Evolutionary conservation across 1,284 basidiomycete genomes (phyloP), one percentile per base, ranked within the genome.

Genomic region (Sporisorium reilianum): DNA sequence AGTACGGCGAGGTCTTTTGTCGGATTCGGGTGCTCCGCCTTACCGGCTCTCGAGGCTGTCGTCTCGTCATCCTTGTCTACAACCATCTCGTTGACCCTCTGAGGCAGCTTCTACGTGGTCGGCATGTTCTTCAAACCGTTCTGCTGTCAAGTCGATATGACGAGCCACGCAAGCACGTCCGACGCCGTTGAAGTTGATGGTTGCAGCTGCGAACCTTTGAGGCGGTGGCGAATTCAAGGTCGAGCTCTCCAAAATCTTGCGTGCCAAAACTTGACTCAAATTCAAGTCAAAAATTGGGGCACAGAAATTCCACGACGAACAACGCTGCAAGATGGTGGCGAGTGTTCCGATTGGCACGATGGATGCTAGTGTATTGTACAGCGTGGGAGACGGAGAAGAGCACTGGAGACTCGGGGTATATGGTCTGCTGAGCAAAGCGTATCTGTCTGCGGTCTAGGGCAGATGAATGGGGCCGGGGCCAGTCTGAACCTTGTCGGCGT

Each of bases 391-490:
- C 32, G 32, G 12, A 34, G 32, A 34, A 5, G 11, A 34, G 12
- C 3, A 14, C 6, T 7, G 8, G 32, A 34, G 9, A 30, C 42
- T 7, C 5, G 23, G 42, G 42, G 42, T 26, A 26, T 45, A 26
- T 23, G 42, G 30, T 30, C 30, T 30, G 34, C 34, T 36, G 14
- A 36, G 34, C 7, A 14, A 36, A 8, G 34, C 12, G 7, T 36
- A 3, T 36, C 5, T 30, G 6, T 26, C 25, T 9, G 25, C 9
- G 16, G 26, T 10, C 46, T 48, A 69, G 7, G 67, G 20, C 12
- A 69, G 57, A 22, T 28, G 61, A 20, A 70, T 70, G 26, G 62
- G 67, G 40, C 67, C 67, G 5, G 41, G 57, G 6, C 51, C 57
- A n/a, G 53, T 32, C 48, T 64, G 51, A 7, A 53, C 61, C 7